A percentile compares a stretch with the other conserved stretches of the same genome.
Conservation (phyloP, 768 basidiomycete genomes). For the Scleroderma citrinum region DNA sequence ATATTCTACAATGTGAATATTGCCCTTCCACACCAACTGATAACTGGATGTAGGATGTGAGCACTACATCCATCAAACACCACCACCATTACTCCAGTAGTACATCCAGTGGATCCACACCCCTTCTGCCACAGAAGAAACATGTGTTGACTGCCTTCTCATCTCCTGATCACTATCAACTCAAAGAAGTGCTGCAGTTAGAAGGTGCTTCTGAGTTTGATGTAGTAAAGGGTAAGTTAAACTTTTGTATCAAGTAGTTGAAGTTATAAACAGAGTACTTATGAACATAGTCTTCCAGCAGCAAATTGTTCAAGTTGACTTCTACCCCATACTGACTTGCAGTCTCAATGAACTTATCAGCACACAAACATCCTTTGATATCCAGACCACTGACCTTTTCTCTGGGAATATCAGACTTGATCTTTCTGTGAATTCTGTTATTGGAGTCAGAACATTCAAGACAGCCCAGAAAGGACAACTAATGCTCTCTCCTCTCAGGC, state of each 20-base stretch:
- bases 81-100: neutral
- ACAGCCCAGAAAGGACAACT: slow-evolving; percentile 2
- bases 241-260: too few relatives aligned
- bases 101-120: neutral
- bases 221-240: neutral
- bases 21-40: too few relatives aligned
- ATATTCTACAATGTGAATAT: too few relatives aligned
- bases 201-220: slow-evolving; percentile 1
- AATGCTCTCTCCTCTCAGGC: neutral
- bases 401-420: neutral
- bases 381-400: neutral
- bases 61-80: neutral
- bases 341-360: neutral
- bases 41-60: neutral
- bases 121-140: too few relatives aligned
- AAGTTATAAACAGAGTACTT: neutral
- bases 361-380: neutral
- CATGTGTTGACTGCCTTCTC: too few relatives aligned
- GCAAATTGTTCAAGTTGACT: neutral
- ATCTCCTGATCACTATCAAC: neutral
- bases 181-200: neutral
- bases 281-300: neutral
- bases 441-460: slow-evolving; percentile 7
- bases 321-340: neutral
- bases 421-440: neutral